Base-by-base conservation (phyloP, 1,139 yeast genomes). In the Taiozyma sp. region DNA sequence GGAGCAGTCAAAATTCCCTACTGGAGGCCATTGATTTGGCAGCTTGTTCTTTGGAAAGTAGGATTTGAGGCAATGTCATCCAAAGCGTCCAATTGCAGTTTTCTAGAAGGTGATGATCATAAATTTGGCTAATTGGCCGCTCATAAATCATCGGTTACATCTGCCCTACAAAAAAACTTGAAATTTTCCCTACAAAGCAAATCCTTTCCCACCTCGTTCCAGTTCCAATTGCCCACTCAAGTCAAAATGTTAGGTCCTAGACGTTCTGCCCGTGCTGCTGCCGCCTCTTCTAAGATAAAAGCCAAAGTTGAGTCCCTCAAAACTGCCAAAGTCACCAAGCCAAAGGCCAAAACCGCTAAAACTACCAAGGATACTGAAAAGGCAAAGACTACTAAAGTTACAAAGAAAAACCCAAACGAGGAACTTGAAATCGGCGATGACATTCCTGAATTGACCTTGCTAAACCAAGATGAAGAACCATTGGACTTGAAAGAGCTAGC, bases 381-480 rank as follows among this genome's bases (percentile, higher is more conserved):
- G 32, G 29, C 27, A 27, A 41, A 48, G 46, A 40, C 19, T 27
- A 14, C 34, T 23, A 44, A 28, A 16, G 38, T 48, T 36, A 48
- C 41, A 23, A 43, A 48, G n/a, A 46, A 16, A 23, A 45, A 39
- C 24, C 22, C 53, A 30, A 24, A 52, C 0, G 48, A 48, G 6
- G 68, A 64, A 45, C 44, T 87, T 34, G 72, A 79, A 54, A 74
- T 80, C 14, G 96, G 96, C 23, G 96, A 85, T 64, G 65, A 67
- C 22, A 76, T 91, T 47, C 97, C 97, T 7, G 83, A 79, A 44
- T 51, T 87, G 49, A 73, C 73, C 0, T 71, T 92, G 42, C 63
- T 73, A 53, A 83, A 88, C 64, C 92, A 91, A 67, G 85, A 86
- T 54, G 87, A 75, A n/a, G 70, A 80, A 42, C 76, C 75, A 24